Evolutionary conservation across 768 basidiomycete genomes (phyloP).

Genomic region (Pleurotus tuber-regium): DNA sequence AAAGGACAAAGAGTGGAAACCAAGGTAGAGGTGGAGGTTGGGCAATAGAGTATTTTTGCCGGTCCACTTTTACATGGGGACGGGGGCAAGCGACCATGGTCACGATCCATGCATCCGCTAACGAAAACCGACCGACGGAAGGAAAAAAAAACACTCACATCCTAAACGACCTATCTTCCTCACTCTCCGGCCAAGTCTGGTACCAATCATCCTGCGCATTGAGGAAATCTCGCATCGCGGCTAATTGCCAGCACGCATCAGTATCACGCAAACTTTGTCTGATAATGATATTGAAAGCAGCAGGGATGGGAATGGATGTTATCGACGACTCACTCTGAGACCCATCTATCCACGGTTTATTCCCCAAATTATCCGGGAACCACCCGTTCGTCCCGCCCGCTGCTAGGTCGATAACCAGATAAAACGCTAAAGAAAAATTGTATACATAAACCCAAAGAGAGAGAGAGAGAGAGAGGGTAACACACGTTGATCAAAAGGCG

Average conservation of each 20-base stretch:
- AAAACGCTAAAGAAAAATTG: conserved; percentile 52
- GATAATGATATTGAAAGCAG: too few relatives aligned
- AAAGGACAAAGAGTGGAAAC: not conserved
- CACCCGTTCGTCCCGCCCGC: conserved; percentile 85
- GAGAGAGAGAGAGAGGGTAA: conserved; percentile 10
- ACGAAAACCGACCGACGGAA: not conserved
- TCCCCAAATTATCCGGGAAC: conserved; percentile 80
- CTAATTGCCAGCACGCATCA: conserved; percentile 15
- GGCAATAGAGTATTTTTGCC: not conserved
- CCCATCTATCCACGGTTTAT: conserved; percentile 76
- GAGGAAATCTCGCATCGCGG: conserved; percentile 75
- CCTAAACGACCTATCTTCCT: conserved; percentile 62
- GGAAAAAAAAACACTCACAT: conserved; percentile 45
- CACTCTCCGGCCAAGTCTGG: conserved; percentile 62
- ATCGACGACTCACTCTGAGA: conserved; percentile 38
- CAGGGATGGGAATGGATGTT: conserved; percentile 1
- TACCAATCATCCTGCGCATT: conserved; percentile 60
- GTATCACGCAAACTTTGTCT: not conserved
- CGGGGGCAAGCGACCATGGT: conserved; percentile 3
- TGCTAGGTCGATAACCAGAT: conserved; percentile 71
- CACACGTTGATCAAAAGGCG: conserved; percentile 81
- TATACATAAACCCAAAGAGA: not conserved
- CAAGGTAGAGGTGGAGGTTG: not conserved
- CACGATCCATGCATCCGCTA: conserved; percentile 15
- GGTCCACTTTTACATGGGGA: too few relatives aligned